These are phyloP conservation scores for Penicillium subrubescens DNA, from an alignment of 495 filamentous ascomycete species.

Conservation along the genomic window DNA sequence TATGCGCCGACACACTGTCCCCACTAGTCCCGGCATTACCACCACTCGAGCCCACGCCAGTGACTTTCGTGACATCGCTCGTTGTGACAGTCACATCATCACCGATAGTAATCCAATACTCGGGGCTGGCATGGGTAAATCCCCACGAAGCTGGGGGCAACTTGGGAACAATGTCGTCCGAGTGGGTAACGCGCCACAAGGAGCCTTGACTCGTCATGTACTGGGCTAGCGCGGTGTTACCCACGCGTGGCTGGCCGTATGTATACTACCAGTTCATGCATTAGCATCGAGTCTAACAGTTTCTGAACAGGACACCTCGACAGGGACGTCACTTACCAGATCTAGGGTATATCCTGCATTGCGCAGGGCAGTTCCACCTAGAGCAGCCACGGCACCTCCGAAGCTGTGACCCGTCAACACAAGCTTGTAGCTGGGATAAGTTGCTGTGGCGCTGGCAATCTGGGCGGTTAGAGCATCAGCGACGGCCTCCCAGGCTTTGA, in stretches of 20 bases:
- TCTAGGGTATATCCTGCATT: conserved; percentile 43
- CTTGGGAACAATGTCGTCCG: conserved; percentile 65
- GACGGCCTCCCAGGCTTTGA: conserved; percentile 54
- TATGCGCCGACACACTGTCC: conserved; percentile 19
- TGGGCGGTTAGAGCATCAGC: conserved; percentile 40
- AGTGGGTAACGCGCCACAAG: conserved; percentile 67
- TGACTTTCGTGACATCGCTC: conserved; percentile 41
- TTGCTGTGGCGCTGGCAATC: conserved; percentile 32
- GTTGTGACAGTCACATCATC: conserved; percentile 43
- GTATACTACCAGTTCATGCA: conserved; percentile 50
- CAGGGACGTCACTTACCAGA: conserved; percentile 28
- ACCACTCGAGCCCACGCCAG: conserved; percentile 34
- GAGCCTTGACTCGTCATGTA: conserved; percentile 55
- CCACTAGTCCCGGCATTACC: conserved; percentile 43
- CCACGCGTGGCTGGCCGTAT: conserved; percentile 70
- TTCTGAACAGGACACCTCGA: background rate
- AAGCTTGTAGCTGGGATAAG: conserved; percentile 55
- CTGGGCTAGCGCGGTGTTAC: conserved; percentile 55
- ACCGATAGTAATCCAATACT: conserved; percentile 61
- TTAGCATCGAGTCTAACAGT: background rate
- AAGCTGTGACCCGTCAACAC: conserved; percentile 69
- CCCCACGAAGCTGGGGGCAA: conserved; percentile 58
- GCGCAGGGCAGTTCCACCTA: conserved; percentile 62
- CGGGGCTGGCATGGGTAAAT: conserved; percentile 65
- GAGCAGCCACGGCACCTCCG: conserved; percentile 64